phyloP scores from a whole-genome alignment of 345 rosid genomes.

The Eucalyptus lansdowneana region DNA sequence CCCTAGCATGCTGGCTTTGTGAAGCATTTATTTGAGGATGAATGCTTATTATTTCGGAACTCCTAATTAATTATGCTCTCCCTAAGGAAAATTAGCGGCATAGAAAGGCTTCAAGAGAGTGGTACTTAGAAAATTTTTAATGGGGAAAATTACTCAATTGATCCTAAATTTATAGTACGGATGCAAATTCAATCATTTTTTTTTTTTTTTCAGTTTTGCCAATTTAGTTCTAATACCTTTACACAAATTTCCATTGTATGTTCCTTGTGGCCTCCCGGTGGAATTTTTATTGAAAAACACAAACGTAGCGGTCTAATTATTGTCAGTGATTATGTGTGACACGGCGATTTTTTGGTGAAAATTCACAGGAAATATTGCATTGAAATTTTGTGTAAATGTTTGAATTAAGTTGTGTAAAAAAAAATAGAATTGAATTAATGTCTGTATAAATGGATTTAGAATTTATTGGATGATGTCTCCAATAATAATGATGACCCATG shows the following conservation, averaged over 20 bases:
- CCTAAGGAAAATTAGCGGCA: not conserved
- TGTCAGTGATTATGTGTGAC: accelerated
- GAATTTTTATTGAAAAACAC: accelerated
- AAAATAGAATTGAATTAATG: accelerated
- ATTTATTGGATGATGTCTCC: not conserved
- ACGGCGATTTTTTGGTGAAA: accelerated
- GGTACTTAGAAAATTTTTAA: not conserved
- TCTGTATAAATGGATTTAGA: not conserved
- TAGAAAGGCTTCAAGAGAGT: not conserved
- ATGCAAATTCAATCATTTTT: too few species aligned
- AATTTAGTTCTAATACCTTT: not conserved
- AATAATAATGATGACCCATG: not conserved
- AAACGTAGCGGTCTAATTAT: accelerated
- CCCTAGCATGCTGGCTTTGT: not conserved
- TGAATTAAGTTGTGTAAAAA: not conserved
- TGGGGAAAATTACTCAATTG: not conserved
- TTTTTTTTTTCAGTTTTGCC: accelerated
- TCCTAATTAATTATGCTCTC: not conserved
- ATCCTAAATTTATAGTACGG: not conserved
- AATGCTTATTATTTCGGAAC: not conserved
- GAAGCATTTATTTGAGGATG: not conserved
- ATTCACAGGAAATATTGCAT: not conserved
- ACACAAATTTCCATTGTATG: accelerated
- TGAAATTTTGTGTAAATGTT: not conserved
- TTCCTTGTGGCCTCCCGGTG: too few species aligned